phyloP scores from a whole-genome alignment of 1,284 basidiomycete species.

The Peniophora sp. region DNA sequence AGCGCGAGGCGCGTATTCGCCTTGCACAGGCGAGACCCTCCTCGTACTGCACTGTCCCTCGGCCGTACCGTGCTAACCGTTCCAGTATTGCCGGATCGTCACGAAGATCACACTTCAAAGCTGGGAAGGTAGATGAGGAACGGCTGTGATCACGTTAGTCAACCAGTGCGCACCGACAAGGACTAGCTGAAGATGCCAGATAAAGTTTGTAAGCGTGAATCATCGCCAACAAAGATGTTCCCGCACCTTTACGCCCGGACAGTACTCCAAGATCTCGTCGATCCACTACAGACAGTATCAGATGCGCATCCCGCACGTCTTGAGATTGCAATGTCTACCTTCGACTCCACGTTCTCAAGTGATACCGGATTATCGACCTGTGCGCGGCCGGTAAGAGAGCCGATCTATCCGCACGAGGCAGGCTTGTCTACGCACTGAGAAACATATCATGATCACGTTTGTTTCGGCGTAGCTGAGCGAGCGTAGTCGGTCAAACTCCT shows the following conservation, averaged over 20 bases:
- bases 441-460: constrained; percentile 91
- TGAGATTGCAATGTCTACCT: too few species aligned
- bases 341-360: constrained; percentile 88
- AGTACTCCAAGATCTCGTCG: constrained; percentile 83
- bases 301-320: too few species aligned
- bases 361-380: constrained; percentile 82
- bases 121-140: constrained; percentile 29
- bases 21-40: constrained; percentile 83
- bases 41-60: constrained; percentile 79
- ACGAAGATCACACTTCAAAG: constrained; percentile 91
- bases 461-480: constrained; percentile 93
- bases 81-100: constrained; percentile 67
- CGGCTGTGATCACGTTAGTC: too few species aligned
- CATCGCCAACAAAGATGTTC: not conserved
- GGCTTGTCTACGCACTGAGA: constrained; percentile 54
- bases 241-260: constrained; percentile 86
- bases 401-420: constrained; percentile 2
- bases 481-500: constrained; percentile 90
- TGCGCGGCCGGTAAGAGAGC: not conserved
- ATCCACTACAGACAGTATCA: constrained; percentile 59
- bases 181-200: constrained; percentile 47
- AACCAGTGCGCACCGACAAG: constrained; percentile 66
- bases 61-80: constrained; percentile 58
- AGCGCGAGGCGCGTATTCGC: constrained; percentile 86
- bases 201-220: constrained; percentile 1